phyloP scores from a whole-genome alignment of 1,284 basidiomycete species.

The Cutaneotrichosporon sp. region DNA sequence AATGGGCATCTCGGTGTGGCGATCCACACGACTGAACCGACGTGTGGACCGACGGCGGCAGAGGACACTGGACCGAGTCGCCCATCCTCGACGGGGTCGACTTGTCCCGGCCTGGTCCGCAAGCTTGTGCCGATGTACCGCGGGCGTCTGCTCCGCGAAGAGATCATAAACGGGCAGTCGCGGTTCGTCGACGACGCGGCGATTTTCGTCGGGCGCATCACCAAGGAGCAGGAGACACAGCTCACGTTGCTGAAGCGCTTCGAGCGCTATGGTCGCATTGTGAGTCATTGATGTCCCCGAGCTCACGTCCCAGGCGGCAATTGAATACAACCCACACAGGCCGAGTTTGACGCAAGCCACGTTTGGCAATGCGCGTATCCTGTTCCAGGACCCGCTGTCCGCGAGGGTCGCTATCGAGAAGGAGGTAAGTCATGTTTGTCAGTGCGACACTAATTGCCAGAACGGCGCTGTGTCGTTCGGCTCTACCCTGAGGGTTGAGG shows the following conservation, averaged over 20 bases:
- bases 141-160: conserved; percentile 32
- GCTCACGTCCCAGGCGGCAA: conserved; percentile 19
- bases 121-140: conserved; percentile 29
- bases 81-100: neutral
- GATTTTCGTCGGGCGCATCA: conserved; percentile 36
- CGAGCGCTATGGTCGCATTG: conserved; percentile 39
- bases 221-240: conserved; percentile 34
- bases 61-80: neutral
- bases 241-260: conserved; percentile 34
- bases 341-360: neutral
- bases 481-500: conserved; percentile 33
- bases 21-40: no score
- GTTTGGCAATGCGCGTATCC: conserved; percentile 34
- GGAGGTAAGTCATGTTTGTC: conserved; percentile 31
- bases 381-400: conserved; percentile 30
- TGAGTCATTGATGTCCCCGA: conserved; percentile 18
- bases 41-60: neutral
- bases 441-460: conserved; percentile 16
- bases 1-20: no score
- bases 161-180: conserved; percentile 15
- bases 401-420: conserved; percentile 31
- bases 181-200: conserved; percentile 33
- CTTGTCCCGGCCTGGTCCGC: conserved; percentile 20
- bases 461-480: conserved; percentile 34
- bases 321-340: conserved; percentile 35